These are phyloP conservation scores for Apiospora kogelbergensis DNA, from an alignment of 2,329 filamentous ascomycete species.

Conservation along the genomic window DNA sequence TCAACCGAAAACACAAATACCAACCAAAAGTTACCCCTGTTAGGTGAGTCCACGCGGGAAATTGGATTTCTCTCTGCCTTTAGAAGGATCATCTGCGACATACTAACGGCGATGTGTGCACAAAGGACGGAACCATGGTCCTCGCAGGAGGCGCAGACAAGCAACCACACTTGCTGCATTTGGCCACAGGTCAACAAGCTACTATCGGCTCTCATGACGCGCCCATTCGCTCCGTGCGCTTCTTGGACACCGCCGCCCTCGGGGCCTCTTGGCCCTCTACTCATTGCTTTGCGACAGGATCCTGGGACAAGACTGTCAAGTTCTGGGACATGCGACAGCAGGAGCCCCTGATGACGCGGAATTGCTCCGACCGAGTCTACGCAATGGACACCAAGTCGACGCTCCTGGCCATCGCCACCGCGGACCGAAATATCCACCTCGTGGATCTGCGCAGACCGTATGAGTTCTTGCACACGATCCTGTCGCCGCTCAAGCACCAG, in stretches of 20 bases:
- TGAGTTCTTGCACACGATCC: conserved; percentile 16
- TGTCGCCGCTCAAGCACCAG: conserved; percentile 29
- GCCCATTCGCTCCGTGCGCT: conserved; percentile 33
- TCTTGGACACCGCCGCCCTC: conserved; percentile 25
- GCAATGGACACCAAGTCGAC: conserved; percentile 31
- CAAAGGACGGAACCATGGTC: conserved; percentile 33
- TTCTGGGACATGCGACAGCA: conserved; percentile 55
- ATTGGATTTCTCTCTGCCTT: not conserved
- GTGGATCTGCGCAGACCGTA: conserved; percentile 30
- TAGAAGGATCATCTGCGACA: not conserved
- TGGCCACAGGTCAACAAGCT: conserved; percentile 26
- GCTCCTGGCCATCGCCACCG: conserved; percentile 32
- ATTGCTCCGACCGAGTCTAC: conserved; percentile 50
- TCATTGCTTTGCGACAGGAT: conserved; percentile 35
- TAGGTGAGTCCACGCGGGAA: conserved; percentile 20
- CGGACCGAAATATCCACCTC: conserved; percentile 30
- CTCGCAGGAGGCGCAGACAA: conserved; percentile 33
- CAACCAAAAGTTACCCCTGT: conserved; percentile 21
- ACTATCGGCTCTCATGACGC: conserved; percentile 29
- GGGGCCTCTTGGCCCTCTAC: conserved; percentile 16
- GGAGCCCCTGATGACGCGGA: conserved; percentile 37
- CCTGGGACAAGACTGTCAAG: conserved; percentile 58
- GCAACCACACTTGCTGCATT: conserved; percentile 30
- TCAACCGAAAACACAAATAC: conserved; percentile 16
- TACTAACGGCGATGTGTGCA: conserved; percentile 15